A percentile compares a stretch with the other conserved stretches of the same genome.
Conservation (phyloP, 352 stramenopile species). For the Pythium sp. region DNA sequence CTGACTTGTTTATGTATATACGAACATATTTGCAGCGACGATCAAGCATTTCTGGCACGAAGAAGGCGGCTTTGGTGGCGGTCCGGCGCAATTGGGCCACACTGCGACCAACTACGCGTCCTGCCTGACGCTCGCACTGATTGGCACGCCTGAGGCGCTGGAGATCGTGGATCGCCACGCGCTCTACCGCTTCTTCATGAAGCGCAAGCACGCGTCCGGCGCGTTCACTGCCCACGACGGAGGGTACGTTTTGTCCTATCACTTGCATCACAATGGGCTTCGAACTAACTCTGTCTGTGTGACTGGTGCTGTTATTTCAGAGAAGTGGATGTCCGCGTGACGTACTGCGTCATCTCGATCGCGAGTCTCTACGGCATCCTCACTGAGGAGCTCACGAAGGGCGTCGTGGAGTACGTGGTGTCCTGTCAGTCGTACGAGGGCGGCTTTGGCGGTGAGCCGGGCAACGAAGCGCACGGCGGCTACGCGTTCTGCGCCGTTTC, state of each 20-base stretch:
- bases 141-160: slow-evolving; percentile 84
- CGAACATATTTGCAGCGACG: slow-evolving; percentile 29
- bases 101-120: slow-evolving; percentile 94
- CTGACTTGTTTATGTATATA: not conserved
- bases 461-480: slow-evolving; percentile 97
- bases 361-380: slow-evolving; percentile 92
- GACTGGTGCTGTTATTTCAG: slow-evolving; percentile 24
- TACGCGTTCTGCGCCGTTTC: slow-evolving; percentile 98
- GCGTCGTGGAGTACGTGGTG: slow-evolving; percentile 79
- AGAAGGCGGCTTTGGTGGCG: slow-evolving; percentile 93
- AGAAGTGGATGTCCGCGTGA: slow-evolving; percentile 95
- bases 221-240: slow-evolving; percentile 97
- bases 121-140: slow-evolving; percentile 90
- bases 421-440: slow-evolving; percentile 98
- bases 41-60: slow-evolving; percentile 64
- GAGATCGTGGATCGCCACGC: slow-evolving; percentile 73
- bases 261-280: not conserved
- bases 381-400: slow-evolving; percentile 77
- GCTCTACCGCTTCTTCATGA: slow-evolving; percentile 89
- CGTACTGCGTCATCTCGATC: slow-evolving; percentile 97
- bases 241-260: slow-evolving; percentile 43
- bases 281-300: not conserved
- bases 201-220: slow-evolving; percentile 77
- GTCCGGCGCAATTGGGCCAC: slow-evolving; percentile 85
- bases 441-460: slow-evolving; percentile 90